These are phyloP conservation scores for Fraxinus floribunda DNA, from an alignment of 305 asterid genomes.

Conservation along the genomic window DNA sequence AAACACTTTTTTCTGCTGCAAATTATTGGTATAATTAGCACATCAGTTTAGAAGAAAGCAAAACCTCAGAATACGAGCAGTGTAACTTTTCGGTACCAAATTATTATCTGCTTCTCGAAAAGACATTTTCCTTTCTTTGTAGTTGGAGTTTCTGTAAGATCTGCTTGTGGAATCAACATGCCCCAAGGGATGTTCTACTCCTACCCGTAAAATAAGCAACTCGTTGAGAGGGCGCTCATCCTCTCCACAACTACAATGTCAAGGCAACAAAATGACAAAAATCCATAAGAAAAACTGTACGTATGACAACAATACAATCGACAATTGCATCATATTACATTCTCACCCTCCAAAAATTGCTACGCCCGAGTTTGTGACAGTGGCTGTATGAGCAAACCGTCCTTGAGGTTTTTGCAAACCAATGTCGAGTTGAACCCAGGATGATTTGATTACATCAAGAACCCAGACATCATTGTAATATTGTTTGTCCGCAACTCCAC, in stretches of 20 bases:
- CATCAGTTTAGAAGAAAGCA: not conserved
- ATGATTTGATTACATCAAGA: slow-evolving; percentile 53
- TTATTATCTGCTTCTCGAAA: slow-evolving; percentile 34
- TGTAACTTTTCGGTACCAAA: slow-evolving; percentile 31
- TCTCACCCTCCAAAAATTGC: slow-evolving; percentile 86
- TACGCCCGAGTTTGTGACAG: slow-evolving; percentile 51
- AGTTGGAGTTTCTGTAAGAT: slow-evolving; percentile 29
- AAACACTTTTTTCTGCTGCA: slow-evolving; percentile 31
- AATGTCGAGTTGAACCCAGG: slow-evolving; percentile 68
- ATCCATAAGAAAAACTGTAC: not conserved
- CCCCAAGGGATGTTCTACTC: slow-evolving; percentile 30
- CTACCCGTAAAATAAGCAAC: slow-evolving; percentile 64
- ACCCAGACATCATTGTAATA: slow-evolving; percentile 84
- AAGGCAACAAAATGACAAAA: not conserved
- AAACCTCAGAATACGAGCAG: not conserved
- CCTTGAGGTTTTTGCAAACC: slow-evolving; percentile 68
- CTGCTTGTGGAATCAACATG: slow-evolving; percentile 28
- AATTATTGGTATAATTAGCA: slow-evolving; percentile 10
- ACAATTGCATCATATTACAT: not conserved
- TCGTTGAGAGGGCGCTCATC: slow-evolving; percentile 88
- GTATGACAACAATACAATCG: not conserved
- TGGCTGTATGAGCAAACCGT: slow-evolving; percentile 88
- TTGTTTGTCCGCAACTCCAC: slow-evolving; percentile 88
- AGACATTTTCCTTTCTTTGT: slow-evolving; percentile 43
- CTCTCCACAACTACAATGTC: slow-evolving; percentile 77